These are phyloP conservation scores for Thermothelomyces thermophilus DNA, from an alignment of 2,329 filamentous ascomycete species.

Conservation along the genomic window DNA sequence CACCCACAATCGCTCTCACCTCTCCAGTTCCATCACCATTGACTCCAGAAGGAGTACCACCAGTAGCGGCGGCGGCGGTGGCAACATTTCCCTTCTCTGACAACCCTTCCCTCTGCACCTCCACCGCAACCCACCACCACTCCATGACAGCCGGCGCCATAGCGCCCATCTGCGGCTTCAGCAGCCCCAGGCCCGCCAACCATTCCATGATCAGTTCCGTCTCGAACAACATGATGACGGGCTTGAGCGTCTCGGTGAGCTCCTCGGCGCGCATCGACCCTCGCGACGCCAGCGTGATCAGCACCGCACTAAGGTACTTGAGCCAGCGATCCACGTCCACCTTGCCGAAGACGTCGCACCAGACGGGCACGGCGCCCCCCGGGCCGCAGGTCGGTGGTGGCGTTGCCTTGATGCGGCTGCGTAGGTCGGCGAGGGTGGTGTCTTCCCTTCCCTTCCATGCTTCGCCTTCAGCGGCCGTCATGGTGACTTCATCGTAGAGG, in stretches of 20 bases:
- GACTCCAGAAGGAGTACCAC: no score
- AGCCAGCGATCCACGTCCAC: slow-evolving; percentile 57
- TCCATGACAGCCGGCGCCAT: slow-evolving; percentile 40
- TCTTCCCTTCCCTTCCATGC: slow-evolving; percentile 30
- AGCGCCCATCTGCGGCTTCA: slow-evolving; percentile 35
- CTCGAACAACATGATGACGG: slow-evolving; percentile 58
- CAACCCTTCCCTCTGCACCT: slow-evolving; percentile 29
- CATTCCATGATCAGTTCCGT: slow-evolving; percentile 52
- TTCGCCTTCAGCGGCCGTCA: background rate
- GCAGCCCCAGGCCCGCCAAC: slow-evolving; percentile 48
- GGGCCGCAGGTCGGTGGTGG: slow-evolving; percentile 37
- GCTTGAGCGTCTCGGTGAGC: slow-evolving; percentile 49
- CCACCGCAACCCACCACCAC: slow-evolving; percentile 62
- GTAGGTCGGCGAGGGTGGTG: slow-evolving; percentile 29
- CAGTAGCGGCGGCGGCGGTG: background rate
- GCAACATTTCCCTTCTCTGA: background rate
- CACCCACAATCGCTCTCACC: background rate
- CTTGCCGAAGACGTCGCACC: slow-evolving; percentile 62
- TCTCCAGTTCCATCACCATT: background rate
- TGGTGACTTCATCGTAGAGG: slow-evolving; percentile 41
- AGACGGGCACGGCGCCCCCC: slow-evolving; percentile 55
- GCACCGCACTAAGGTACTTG: slow-evolving; percentile 54
- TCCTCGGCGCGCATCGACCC: slow-evolving; percentile 49
- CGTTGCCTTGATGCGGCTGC: slow-evolving; percentile 26
- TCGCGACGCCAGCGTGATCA: slow-evolving; percentile 56